Base-by-base conservation (phyloP, 108 stramenopile species). In the Phaeodactylum tricornutum region DNA sequence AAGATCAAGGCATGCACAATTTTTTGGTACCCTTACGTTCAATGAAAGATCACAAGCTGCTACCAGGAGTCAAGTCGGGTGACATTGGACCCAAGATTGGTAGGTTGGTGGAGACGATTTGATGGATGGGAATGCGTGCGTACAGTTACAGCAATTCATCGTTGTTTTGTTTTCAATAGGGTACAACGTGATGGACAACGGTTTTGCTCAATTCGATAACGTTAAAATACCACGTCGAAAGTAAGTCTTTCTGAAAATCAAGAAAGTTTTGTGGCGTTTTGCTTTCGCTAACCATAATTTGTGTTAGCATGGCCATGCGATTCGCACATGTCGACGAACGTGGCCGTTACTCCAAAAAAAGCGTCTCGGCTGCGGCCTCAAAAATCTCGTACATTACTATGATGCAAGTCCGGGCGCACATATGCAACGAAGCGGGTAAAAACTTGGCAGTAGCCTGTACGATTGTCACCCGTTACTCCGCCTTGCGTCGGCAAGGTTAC, bases 151-250 rank as follows among this genome's bases (percentile, higher is more conserved):
- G 21, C 24, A 4, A 46, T 77, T 28, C n/a, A n/a, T n/a, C n/a
- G n/a, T n/a, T n/a, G n/a, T 11, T 34, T 12, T 11, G n/a, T n/a
- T n/a, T n/a, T n/a, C n/a, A n/a, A n/a, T n/a, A n/a, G 77, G 82
- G n/a, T 94, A 94, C 71, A 95, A 92, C 62, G 83, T 74, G 48
- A 92, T 96, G 91, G 97, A 98, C 71, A 98, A 96, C 75, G 96
- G 97, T 4, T 98, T 71, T 76, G 75, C 79, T 11, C 53, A 48
- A 7, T 89, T 98, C 55, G 69, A 85, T 19, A 55, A 83, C 22
- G 93, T 96, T 4, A 48, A 57, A 20, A 83, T 96, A 37, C 94
- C 96, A 5, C 71, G 93, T 21, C 69, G 78, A 30, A n/a, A n/a
- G n/a, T n/a, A n/a, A n/a, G n/a, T n/a, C n/a, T n/a, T n/a, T n/a